Base-by-base conservation (phyloP, 2,329 filamentous ascomycete species). In the Didymella segeticola region DNA sequence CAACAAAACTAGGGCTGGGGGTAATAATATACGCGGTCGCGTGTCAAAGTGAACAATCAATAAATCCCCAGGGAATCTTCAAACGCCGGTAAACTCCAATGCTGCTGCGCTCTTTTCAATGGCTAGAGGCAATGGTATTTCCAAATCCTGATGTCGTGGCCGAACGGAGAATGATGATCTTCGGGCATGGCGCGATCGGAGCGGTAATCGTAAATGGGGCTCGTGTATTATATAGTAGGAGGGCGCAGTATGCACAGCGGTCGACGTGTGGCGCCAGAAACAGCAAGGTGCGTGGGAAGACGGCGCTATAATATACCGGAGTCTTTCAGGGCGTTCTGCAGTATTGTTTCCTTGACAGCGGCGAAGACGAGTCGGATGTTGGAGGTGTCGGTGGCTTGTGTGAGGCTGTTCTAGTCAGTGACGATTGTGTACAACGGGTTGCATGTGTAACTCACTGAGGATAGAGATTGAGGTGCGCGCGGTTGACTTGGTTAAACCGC, bases 401-500 rank as follows among this genome's bases (percentile, higher is more conserved):
- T 99, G 58, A 99, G 85, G 77, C 93, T 98, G 15, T 43, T 30
- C n/a, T 29, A 56, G 34, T 73, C 58, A 69, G 66, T 46, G 42
- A 67, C 45, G 46, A 48, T 52, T 11, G 54, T 69, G 58, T 15
- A 22, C 27, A 9, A 27, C n/a, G 14, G 5, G 8, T 17, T 14
- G 23, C 3, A 23, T 23, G 41, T 8, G 43, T 10, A 19, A 45
- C 53, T 57, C 54, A 84, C 95, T 99, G 95, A 73, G 95, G 95
- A 75, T 98, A 99, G 48, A 99, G 82, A 71, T 98, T 98, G 37
- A 99, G 82, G 76, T 98, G 93, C 43, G 93, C 93, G 55, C 95
- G 83, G 73, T 99, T 99, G 60, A 99, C 95, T 78, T 99, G 95
- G 68, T 98, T 99, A 76, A 99, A 99, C 69, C 95, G 87, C 95